Base-by-base conservation (phyloP, 1,139 yeast species). In the Kurtzmaniella natalensis region DNA sequence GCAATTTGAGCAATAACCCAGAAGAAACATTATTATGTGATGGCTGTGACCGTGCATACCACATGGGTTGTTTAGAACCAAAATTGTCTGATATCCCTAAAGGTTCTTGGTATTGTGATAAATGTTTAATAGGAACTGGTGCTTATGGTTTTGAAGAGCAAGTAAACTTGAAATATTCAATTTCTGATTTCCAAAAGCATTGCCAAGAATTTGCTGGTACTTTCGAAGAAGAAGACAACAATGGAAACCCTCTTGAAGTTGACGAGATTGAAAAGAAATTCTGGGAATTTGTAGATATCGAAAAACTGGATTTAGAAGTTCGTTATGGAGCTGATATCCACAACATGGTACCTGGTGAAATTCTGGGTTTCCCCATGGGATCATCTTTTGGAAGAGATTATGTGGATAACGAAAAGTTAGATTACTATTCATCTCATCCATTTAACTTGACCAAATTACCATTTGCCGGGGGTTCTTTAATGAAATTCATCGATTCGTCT, bases 131-230 rank as follows among this genome's bases (percentile, higher is more conserved):
- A 5, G 96, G 95, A 1, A 83, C 89, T 2, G 94, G 94, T 1
- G 92, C 81, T 45, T 89, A 87, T 51, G 95, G 95, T 0, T 89
- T 89, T 55, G 89, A 83, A 45, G 94, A 85, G 43, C 78, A 82
- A 15, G 52, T 51, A 1, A 64, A 71, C 4, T 66, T 73, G 28
- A 68, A 70, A 37, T 86, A 83, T 50, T 66, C 81, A 0, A 59
- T 65, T 38, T 67, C 47, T n/a, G 80, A 82, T 38, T 89, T 88
- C 53, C 70, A 71, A 39, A 57, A 70, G 9, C 62, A 75, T 43
- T 83, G 89, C 41, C 57, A 62, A 21, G 64, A 70, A 15, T 83
- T 83, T 51, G 59, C 59, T 5, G 40, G 49, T 2, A 57, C 61
- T 26, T 77, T 76, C 45, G 40, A 50, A 18, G 36, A 44, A 10